Evolutionary conservation across 345 rosid species (phyloP).

Genomic region (Eucalyptus sp.): DNA sequence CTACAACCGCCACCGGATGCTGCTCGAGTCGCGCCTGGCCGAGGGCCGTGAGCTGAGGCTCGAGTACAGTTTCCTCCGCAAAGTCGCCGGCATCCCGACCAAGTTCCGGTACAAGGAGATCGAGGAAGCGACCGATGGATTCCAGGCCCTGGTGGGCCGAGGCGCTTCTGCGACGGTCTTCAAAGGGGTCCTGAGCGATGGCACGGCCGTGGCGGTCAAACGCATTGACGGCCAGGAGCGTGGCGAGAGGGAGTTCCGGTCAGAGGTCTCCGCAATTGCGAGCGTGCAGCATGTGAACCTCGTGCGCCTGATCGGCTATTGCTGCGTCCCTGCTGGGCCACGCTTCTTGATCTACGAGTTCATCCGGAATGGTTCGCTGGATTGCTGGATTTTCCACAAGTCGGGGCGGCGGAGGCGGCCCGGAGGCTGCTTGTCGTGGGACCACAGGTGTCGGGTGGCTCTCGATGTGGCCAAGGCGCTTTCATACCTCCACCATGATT

Average conservation of each 20-base stretch:
- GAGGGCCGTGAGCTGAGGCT: slow-evolving; percentile 68
- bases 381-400: slow-evolving; percentile 49
- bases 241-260: slow-evolving; percentile 49
- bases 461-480: slow-evolving; percentile 63
- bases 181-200: slow-evolving; percentile 46
- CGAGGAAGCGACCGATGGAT: slow-evolving; percentile 73
- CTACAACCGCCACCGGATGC: slow-evolving; percentile 26
- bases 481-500: slow-evolving; percentile 65
- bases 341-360: slow-evolving; percentile 53
- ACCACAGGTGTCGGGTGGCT: slow-evolving; percentile 44
- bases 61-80: slow-evolving; percentile 75
- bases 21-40: slow-evolving; percentile 28
- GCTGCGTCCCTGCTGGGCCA: slow-evolving; percentile 17
- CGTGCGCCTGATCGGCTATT: slow-evolving; percentile 52
- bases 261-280: slow-evolving; percentile 67
- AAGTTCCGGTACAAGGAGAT: slow-evolving; percentile 54
- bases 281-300: slow-evolving; percentile 63
- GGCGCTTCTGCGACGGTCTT: slow-evolving; percentile 61
- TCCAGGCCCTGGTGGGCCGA: slow-evolving; percentile 35
- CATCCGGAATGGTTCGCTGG: slow-evolving; percentile 51
- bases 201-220: slow-evolving; percentile 56
- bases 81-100: slow-evolving; percentile 75
- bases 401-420: background rate
- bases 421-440: slow-evolving; percentile 66
- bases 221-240: slow-evolving; percentile 48